phyloP scores from a whole-genome alignment of 176 grass and related monocot species.

The Saccharum officinarum region DNA sequence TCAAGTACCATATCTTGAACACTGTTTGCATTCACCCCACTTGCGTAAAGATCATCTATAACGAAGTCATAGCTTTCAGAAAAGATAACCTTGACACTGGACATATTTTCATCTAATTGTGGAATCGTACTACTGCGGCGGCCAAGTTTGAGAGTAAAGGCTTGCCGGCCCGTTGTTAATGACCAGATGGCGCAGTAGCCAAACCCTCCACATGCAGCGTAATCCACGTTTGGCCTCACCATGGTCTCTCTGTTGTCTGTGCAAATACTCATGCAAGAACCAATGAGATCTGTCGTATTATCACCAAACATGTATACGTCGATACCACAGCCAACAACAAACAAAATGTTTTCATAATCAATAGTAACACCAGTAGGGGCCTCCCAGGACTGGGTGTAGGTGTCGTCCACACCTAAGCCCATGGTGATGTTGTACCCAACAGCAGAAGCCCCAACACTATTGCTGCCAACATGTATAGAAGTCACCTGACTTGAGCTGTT shows the following conservation, averaged over 20 bases:
- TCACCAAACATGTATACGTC: neutral
- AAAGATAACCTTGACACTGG: too few relatives aligned
- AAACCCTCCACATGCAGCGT: neutral
- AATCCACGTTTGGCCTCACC: neutral
- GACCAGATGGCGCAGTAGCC: neutral
- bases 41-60: neutral
- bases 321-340: neutral
- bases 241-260: neutral
- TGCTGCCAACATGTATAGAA: neutral
- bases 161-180: too few relatives aligned
- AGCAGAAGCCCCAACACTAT: neutral
- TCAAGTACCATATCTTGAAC: fast-evolving
- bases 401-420: neutral
- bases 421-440: neutral
- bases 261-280: neutral
- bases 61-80: neutral
- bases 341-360: too few relatives aligned
- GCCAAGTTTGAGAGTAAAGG: neutral
- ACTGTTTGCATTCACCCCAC: neutral
- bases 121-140: too few relatives aligned
- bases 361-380: neutral
- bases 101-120: too few relatives aligned
- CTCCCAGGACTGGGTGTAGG: neutral
- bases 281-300: neutral
- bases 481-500: neutral